A percentile compares a stretch with the other conserved stretches of the same genome.
Evolutionary conservation across 2,329 filamentous ascomycete genomes (phyloP).

Genomic region (Tolypocladium tundrense): DNA sequence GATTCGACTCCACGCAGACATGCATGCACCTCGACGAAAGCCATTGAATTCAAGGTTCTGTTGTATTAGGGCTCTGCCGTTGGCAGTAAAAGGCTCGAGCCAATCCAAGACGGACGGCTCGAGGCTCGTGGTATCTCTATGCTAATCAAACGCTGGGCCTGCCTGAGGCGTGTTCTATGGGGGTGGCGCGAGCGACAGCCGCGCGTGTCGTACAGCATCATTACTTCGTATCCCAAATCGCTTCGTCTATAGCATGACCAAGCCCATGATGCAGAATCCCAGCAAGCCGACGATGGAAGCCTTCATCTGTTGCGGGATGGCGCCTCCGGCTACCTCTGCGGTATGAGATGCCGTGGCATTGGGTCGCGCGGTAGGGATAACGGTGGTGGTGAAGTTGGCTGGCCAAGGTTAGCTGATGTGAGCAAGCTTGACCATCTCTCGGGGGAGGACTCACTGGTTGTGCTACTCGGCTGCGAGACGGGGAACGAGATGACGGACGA

Average conservation of each 20-base stretch:
- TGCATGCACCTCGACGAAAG: neutral
- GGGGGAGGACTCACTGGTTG: neutral
- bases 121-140: slow-evolving; percentile 5
- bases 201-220: slow-evolving; percentile 3
- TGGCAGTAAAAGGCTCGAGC: neutral
- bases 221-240: slow-evolving; percentile 3
- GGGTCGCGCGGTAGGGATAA: slow-evolving; percentile 7
- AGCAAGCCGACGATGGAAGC: slow-evolving; percentile 23
- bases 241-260: slow-evolving; percentile 19
- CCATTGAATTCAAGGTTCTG: neutral
- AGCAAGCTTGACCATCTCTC: neutral
- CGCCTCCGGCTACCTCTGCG: slow-evolving; percentile 19
- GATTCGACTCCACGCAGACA: neutral
- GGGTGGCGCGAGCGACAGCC: neutral
- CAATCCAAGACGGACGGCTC: neutral
- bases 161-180: slow-evolving; percentile 4
- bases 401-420: slow-evolving; percentile 1
- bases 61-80: slow-evolving; percentile 1
- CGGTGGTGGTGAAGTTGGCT: slow-evolving; percentile 3
- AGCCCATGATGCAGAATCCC: slow-evolving; percentile 25
- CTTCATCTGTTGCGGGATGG: slow-evolving; percentile 21
- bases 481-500: neutral
- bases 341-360: slow-evolving; percentile 16
- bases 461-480: neutral
- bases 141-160: slow-evolving; percentile 4